Percentiles rank a stretch among this genome's conserved stretches.
Conservation (phyloP, 169 alveolate species). For the Ichthyophthirius multifiliis region DNA sequence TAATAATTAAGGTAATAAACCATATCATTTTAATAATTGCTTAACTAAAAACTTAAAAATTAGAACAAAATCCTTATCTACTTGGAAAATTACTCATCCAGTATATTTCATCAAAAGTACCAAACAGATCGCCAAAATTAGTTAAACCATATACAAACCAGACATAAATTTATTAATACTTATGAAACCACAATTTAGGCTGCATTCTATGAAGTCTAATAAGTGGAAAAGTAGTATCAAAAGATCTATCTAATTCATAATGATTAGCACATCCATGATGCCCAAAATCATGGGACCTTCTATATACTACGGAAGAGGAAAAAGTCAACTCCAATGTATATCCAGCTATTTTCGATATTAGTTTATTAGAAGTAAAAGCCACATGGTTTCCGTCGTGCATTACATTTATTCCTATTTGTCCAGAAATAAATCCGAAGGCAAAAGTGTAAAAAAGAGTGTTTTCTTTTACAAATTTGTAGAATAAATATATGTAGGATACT, state of each 20-base stretch:
- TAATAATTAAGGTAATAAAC: slow-evolving; percentile 35
- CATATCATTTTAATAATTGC: slow-evolving; percentile 40
- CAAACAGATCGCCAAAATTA: slow-evolving; percentile 62
- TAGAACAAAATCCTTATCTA: slow-evolving; percentile 54
- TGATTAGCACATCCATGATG: slow-evolving; percentile 74
- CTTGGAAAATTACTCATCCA: slow-evolving; percentile 66
- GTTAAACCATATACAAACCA: slow-evolving; percentile 44
- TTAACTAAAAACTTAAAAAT: slow-evolving; percentile 24
- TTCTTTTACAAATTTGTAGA: slow-evolving; percentile 21
- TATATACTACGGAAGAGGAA: slow-evolving; percentile 57
- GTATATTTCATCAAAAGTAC: slow-evolving; percentile 58
- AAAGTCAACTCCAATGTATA: slow-evolving; percentile 53
- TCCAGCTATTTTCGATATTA: slow-evolving; percentile 48
- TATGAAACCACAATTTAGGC: slow-evolving; percentile 47
- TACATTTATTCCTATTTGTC: slow-evolving; percentile 62
- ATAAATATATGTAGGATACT: slow-evolving; percentile 6
- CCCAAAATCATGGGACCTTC: slow-evolving; percentile 64
- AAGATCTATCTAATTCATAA: slow-evolving; percentile 65
- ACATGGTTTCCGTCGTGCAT: slow-evolving; percentile 76
- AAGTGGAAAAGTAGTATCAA: slow-evolving; percentile 64
- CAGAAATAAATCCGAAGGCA: slow-evolving; percentile 44
- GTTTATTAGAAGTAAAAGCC: slow-evolving; percentile 53
- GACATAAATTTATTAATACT: slow-evolving; percentile 49
- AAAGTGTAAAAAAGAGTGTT: slow-evolving; percentile 44
- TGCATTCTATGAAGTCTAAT: slow-evolving; percentile 54